Percentiles rank a stretch among this genome's conserved stretches.
These are phyloP conservation scores for Malassezia pachydermatis DNA, from an alignment of 1,284 basidiomycete species.

Conservation along the genomic window DNA sequence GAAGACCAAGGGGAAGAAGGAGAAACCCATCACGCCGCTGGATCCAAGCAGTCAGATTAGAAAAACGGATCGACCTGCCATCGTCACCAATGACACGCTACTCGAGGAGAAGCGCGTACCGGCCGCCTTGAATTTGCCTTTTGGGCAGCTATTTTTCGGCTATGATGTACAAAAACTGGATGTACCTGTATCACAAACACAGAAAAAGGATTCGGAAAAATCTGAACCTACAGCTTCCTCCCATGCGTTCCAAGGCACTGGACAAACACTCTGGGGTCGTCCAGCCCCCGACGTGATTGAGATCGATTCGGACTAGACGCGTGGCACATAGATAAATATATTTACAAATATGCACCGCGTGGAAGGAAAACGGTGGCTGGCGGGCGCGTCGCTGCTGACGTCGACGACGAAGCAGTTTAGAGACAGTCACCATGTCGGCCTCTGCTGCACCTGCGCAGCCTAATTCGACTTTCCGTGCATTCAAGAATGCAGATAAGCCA, in stretches of 20 bases:
- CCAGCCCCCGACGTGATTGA: constrained; percentile 27
- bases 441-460: constrained; percentile 3
- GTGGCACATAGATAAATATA: neutral
- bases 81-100: constrained; percentile 71
- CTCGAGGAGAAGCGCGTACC: constrained; percentile 69
- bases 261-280: constrained; percentile 2
- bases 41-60: constrained; percentile 39
- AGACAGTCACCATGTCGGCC: constrained; percentile 11
- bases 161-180: constrained; percentile 39
- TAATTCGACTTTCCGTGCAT: constrained; percentile 23
- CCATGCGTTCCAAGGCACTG: constrained; percentile 13
- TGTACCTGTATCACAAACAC: constrained; percentile 20
- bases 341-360: constrained; percentile 7
- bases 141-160: constrained; percentile 55
- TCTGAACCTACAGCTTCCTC: constrained; percentile 15
- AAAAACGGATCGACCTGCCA: constrained; percentile 56
- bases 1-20: constrained; percentile 43
- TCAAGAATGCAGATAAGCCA: constrained; percentile 48
- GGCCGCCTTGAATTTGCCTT: constrained; percentile 76
- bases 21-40: constrained; percentile 40
- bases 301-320: constrained; percentile 29
- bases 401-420: neutral
- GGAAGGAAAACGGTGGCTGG: neutral
- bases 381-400: neutral
- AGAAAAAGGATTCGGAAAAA: constrained; percentile 5